Evolutionary conservation across 371 early-diverging fungal genomes (phyloP), one percentile per base, ranked within the genome.

Genomic region (Fennellomyces sp.): DNA sequence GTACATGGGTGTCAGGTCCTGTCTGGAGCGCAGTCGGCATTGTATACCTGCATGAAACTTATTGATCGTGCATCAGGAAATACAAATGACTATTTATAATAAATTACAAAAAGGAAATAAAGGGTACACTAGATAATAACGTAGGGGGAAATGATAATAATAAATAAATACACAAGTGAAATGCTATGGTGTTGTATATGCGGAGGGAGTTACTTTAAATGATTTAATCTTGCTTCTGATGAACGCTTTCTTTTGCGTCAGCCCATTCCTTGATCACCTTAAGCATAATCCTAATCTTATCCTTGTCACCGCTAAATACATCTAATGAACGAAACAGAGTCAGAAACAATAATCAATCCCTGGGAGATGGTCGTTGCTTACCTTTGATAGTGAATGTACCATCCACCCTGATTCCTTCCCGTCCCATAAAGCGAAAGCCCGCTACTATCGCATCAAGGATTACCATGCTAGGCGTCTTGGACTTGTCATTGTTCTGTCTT

Each of bases 381-480:
- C 81, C 81, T 69, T 83, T 77, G 39, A 84, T 80, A 3, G 81
- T 82, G 56, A 77, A 87, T 2, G 65, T 56, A 1, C 82, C 83
- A 45, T 84, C 83, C 1, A 83, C 71, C 47, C 69, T 66, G 38
- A 87, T 68, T 0, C 85, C 84, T 49, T 82, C 84, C 1, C 75
- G 67, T n/a, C 75, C 81, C 84, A 87, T 82, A 53, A 83, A 87
- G 51, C 83, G 77, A 71, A 84, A 84, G n/a, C 75, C 85, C 7
- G 83, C 69, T 54, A 82, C 70, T n/a, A 85, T 68, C 47, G 76
- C 78, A 58, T 87, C 87, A 49, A 86, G 69, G 75, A 72, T 78
- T 29, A 48, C 51, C 60, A 59, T 74, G 53, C 61, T 57, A 26
- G 52, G 13, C 19, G 66, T 47, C 28, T 47, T 17, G 28, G 52